Conservation (phyloP, 148 eudicot genomes). For the Heliosperma pusillum region DNA sequence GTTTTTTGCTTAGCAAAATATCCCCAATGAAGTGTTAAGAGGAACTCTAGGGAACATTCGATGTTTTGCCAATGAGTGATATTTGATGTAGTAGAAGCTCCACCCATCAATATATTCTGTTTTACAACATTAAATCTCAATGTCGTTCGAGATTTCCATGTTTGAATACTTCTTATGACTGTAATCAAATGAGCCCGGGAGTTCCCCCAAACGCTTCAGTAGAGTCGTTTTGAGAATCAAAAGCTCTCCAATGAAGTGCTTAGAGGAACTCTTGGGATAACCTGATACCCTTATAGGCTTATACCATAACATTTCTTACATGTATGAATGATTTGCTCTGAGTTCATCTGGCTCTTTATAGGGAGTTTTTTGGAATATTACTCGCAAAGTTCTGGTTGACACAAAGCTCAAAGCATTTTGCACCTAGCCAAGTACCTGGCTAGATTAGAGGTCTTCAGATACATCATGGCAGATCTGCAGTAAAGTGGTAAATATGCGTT, state of each 20-base stretch:
- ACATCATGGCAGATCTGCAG: conserved; percentile 12
- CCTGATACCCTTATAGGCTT: background rate
- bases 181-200: conserved; percentile 17
- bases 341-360: background rate
- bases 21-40: conserved; percentile 17
- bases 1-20: background rate
- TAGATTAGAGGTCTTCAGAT: conserved; percentile 4
- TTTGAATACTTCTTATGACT: too few relatives aligned
- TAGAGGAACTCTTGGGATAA: conserved; percentile 17
- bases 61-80: too few relatives aligned
- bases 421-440: conserved; percentile 10
- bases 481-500: conserved; percentile 9
- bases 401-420: conserved; percentile 1
- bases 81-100: too few relatives aligned
- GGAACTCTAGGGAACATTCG: conserved; percentile 20
- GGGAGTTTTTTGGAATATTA: conserved; percentile 1
- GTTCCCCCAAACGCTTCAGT: conserved; percentile 27
- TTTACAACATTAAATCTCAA: too few relatives aligned
- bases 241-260: conserved; percentile 10
- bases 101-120: too few relatives aligned
- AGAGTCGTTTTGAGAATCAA: background rate
- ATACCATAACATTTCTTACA: background rate
- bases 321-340: background rate
- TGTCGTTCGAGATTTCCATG: too few relatives aligned
- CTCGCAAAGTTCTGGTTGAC: background rate